Evolutionary conservation across 139 green algal species (phyloP), one percentile per base, ranked within the genome.

Genomic region (Haematococcus sp.): DNA sequence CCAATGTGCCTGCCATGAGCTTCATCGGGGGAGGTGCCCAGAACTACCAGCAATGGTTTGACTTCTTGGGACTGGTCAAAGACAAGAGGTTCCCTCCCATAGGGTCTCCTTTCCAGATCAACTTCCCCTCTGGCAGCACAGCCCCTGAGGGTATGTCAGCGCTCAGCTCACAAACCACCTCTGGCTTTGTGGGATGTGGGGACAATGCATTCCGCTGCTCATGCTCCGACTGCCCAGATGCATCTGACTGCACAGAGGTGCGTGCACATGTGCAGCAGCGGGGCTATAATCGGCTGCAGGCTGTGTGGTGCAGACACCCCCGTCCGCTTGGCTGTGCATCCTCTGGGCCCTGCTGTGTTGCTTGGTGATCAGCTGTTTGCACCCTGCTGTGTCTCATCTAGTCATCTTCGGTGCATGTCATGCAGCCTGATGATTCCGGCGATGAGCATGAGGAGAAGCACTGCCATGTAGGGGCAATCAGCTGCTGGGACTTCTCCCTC

Each of bases 151-250:
- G 74, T 15, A 85, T 97, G 77, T 20, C 49, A 1, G 58, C 86
- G 0, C 67, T 93, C 1, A 72, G 85, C 51, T 54, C 33, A 4
- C 4, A 9, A 28, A 68, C 49, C 7, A 28, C 30, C 16, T 54
- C 52, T 44, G 49, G 43, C 33, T 33, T 92, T 20, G 71, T 81
- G 2, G 33, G 76, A 0, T 98, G 93, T 82, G 86, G 86, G 0
- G 90, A 94, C 35, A 63, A 81, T 4, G 69, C 83, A 9, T 83
- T 95, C 34, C 71, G 76, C 23, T 98, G 93, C 88, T 96, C 90
- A 28, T 98, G 93, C 83, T 86, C 81, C 0, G 93, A 98, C 84
- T 98, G 93, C 82, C 92, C 93, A 1, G 79, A 76, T 0, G 91
- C 79, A 0, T 76, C 82, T 0, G 81, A 80, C 20, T 97, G 92